phyloP scores from a whole-genome alignment of 2,329 filamentous ascomycete species.

The Colletotrichum sp. region DNA sequence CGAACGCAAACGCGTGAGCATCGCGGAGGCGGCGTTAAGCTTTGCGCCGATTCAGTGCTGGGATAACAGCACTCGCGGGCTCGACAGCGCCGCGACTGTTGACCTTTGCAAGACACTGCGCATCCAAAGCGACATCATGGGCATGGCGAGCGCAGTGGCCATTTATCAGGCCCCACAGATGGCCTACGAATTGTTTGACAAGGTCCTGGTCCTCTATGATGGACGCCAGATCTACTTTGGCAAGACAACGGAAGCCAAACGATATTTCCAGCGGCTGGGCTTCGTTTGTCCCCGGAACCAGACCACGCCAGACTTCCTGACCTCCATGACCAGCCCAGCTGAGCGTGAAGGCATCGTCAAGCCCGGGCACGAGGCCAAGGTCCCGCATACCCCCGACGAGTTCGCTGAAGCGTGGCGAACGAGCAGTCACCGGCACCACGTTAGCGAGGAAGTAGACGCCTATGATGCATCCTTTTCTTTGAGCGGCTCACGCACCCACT shows the following conservation, averaged over 20 bases:
- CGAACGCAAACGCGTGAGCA: slow-evolving; percentile 76
- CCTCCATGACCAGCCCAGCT: slow-evolving; percentile 46
- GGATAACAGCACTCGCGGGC: slow-evolving; percentile 70
- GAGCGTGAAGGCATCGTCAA: slow-evolving; percentile 41
- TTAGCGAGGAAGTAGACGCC: background rate
- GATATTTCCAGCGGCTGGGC: slow-evolving; percentile 43
- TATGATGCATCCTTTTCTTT: background rate
- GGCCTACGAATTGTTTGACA: slow-evolving; percentile 62
- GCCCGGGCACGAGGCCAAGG: slow-evolving; percentile 36
- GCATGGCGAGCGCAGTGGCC: slow-evolving; percentile 63
- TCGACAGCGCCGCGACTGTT: slow-evolving; percentile 70
- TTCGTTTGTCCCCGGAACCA: slow-evolving; percentile 60
- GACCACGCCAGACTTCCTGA: slow-evolving; percentile 77
- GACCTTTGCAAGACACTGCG: slow-evolving; percentile 69
- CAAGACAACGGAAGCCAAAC: slow-evolving; percentile 23
- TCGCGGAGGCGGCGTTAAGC: slow-evolving; percentile 64
- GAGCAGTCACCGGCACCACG: background rate
- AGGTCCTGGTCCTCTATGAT: slow-evolving; percentile 70
- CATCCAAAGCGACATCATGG: slow-evolving; percentile 63
- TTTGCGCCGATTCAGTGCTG: slow-evolving; percentile 65
- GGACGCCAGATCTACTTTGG: slow-evolving; percentile 65
- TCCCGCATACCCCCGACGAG: slow-evolving; percentile 41
- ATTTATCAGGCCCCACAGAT: slow-evolving; percentile 65
- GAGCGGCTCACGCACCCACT: background rate
- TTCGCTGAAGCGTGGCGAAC: slow-evolving; percentile 41